A percentile compares a stretch with the other conserved stretches of the same genome.
phyloP scores from a whole-genome alignment of 306 rosid species.

The Cotoneaster glaucophyllus region DNA sequence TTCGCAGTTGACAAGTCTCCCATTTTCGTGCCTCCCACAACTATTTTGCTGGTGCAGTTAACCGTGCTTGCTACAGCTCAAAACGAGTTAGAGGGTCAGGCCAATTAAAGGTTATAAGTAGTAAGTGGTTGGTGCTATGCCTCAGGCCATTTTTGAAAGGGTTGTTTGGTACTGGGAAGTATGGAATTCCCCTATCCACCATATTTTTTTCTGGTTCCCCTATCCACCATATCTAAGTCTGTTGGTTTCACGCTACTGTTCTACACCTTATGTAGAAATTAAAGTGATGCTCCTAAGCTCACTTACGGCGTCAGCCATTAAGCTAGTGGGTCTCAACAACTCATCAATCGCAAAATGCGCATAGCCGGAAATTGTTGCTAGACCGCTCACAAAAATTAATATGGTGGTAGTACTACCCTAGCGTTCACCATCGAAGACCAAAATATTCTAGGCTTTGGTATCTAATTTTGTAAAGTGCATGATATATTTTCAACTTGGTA shows the following conservation, averaged over 20 bases:
- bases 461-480: too few relatives aligned
- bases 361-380: too few relatives aligned
- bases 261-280: constrained; percentile 22
- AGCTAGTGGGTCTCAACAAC: too few relatives aligned
- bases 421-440: too few relatives aligned
- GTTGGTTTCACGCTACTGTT: constrained; percentile 30
- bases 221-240: constrained; percentile 38
- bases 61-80: constrained; percentile 7
- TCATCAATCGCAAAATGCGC: too few relatives aligned
- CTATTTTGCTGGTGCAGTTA: constrained; percentile 50
- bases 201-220: constrained; percentile 8
- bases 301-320: too few relatives aligned
- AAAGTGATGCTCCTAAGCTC: too few relatives aligned
- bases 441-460: too few relatives aligned
- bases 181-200: constrained; percentile 28
- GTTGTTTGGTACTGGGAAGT: constrained; percentile 41
- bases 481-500: too few relatives aligned
- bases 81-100: constrained; percentile 29
- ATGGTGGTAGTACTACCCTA: too few relatives aligned
- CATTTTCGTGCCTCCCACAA: constrained; percentile 47
- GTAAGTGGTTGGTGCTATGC: constrained; percentile 40
- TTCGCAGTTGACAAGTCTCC: constrained; percentile 50
- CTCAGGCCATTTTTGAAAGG: constrained; percentile 56
- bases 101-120: constrained; percentile 34
- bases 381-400: too few relatives aligned